These are phyloP conservation scores for Mollisiaceae sp. DNA, from an alignment of 2,329 filamentous ascomycete species.

Conservation along the genomic window DNA sequence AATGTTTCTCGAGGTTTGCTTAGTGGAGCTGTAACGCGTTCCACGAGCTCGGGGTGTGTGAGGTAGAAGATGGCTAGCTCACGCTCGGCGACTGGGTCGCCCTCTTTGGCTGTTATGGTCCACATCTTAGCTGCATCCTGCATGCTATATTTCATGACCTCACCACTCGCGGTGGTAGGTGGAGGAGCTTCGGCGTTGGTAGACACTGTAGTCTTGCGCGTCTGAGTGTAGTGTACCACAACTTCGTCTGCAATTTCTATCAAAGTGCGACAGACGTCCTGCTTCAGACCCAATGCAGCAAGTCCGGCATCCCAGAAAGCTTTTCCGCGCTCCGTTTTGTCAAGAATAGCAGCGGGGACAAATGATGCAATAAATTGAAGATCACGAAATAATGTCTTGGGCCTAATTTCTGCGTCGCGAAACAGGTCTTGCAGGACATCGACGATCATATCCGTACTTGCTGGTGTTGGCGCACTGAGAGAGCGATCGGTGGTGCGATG, in stretches of 20 bases:
- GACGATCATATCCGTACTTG: constrained; percentile 58
- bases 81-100: constrained; percentile 84
- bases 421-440: constrained; percentile 71
- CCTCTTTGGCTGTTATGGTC: constrained; percentile 92
- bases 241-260: constrained; percentile 72
- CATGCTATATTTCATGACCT: constrained; percentile 68
- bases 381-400: constrained; percentile 81
- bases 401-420: constrained; percentile 70
- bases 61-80: constrained; percentile 94
- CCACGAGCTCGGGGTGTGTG: constrained; percentile 84
- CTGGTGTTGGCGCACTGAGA: constrained; percentile 52
- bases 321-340: constrained; percentile 69
- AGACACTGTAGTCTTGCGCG: constrained; percentile 51
- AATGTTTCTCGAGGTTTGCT: constrained; percentile 88
- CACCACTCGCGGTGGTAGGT: constrained; percentile 44
- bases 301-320: constrained; percentile 85
- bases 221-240: constrained; percentile 70
- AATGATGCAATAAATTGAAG: constrained; percentile 76
- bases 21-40: constrained; percentile 80
- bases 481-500: constrained; percentile 80
- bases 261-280: constrained; percentile 73
- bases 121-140: constrained; percentile 87
- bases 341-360: constrained; percentile 63
- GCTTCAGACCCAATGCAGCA: constrained; percentile 87
- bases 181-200: constrained; percentile 21